These are phyloP conservation scores for Lignosus rhinocerotis DNA, from an alignment of 1,284 basidiomycete species.

Conservation along the genomic window DNA sequence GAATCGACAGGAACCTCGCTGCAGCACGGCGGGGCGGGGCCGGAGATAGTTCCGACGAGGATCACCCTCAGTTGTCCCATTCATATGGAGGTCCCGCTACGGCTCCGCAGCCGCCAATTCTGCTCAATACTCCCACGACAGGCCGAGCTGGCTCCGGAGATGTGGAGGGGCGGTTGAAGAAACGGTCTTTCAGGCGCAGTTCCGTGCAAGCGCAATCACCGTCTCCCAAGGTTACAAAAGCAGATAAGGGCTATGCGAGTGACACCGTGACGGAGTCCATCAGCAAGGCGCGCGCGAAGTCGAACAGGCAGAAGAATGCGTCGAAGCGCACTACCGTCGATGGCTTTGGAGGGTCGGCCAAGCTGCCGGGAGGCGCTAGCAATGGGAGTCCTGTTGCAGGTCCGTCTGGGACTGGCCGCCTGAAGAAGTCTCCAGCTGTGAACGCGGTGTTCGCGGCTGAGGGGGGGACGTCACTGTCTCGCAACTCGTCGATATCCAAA, in stretches of 20 bases:
- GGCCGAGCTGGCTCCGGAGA: neutral
- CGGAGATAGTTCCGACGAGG: conserved; percentile 39
- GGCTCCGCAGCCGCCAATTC: conserved; percentile 1
- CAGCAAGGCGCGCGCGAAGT: conserved; percentile 19
- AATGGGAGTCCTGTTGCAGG: neutral
- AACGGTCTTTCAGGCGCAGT: conserved; percentile 26
- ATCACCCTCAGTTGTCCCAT: conserved; percentile 16
- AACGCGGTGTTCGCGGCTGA: conserved; percentile 5
- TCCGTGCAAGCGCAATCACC: conserved; percentile 22
- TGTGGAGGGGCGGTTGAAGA: conserved; percentile 24
- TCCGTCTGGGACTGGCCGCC: neutral
- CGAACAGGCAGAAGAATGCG: conserved; percentile 15
- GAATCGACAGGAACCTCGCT: conserved; percentile 50
- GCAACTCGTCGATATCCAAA: conserved; percentile 33
- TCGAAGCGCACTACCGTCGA: conserved; percentile 13
- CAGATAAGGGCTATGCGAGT: conserved; percentile 32
- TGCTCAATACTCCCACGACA: conserved; percentile 2
- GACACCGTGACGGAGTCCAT: conserved; percentile 29
- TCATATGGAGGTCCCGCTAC: conserved; percentile 1
- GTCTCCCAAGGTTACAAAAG: conserved; percentile 12
- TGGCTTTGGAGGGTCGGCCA: conserved; percentile 7
- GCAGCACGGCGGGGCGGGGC: conserved; percentile 23
- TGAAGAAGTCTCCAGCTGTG: conserved; percentile 10
- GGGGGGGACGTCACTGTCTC: conserved; percentile 27
- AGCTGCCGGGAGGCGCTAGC: neutral